Percentiles rank a stretch among this genome's conserved stretches.
These are phyloP conservation scores for Thymus mandschuricus DNA, from an alignment of 257 asterid genomes.

Conservation along the genomic window DNA sequence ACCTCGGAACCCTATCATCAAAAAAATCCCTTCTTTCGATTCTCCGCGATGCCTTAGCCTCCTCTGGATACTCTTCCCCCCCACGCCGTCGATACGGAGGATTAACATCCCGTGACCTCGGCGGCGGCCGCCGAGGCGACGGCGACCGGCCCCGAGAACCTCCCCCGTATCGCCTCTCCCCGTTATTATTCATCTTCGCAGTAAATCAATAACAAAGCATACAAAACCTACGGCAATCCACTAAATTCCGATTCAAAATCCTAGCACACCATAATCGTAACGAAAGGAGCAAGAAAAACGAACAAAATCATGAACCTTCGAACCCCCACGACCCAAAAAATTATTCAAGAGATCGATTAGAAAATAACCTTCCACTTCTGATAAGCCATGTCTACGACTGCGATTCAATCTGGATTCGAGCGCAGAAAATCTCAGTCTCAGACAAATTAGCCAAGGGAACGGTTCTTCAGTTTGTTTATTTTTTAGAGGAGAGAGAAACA, in stretches of 20 bases:
- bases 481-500: too few relatives aligned
- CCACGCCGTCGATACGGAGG: constrained; percentile 27
- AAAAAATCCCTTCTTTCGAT: constrained; percentile 30
- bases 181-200: constrained; percentile 33
- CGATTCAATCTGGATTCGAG: too few relatives aligned
- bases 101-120: constrained; percentile 30
- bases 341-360: constrained; percentile 8
- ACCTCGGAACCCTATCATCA: constrained; percentile 33
- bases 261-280: constrained; percentile 19
- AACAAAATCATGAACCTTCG: constrained; percentile 4
- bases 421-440: too few relatives aligned
- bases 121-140: constrained; percentile 39
- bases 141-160: constrained; percentile 40
- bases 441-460: too few relatives aligned
- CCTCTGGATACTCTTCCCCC: constrained; percentile 34
- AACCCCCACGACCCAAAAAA: background rate
- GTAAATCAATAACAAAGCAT: constrained; percentile 11
- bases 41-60: constrained; percentile 38
- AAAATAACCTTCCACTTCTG: constrained; percentile 30
- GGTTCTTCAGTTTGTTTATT: too few relatives aligned
- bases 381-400: background rate
- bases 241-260: constrained; percentile 27
- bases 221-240: constrained; percentile 14
- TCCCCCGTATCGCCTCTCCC: constrained; percentile 44
- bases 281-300: background rate